Conservation (phyloP, 129 eudicot species). For the Centella asiatica region DNA sequence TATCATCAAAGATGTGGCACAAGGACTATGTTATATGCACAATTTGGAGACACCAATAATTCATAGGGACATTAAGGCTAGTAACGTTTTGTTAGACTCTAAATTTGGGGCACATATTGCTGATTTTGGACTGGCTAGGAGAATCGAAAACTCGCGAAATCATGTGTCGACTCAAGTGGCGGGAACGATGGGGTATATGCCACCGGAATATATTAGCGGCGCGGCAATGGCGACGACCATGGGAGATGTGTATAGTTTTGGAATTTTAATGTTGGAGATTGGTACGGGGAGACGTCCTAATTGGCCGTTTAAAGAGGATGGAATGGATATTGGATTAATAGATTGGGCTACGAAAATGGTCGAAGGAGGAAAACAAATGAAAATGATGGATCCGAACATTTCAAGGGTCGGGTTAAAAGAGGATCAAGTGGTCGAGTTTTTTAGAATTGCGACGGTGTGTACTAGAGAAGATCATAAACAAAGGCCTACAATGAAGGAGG, state of each 20-base stretch:
- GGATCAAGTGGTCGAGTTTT: constrained; percentile 37
- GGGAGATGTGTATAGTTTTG: constrained; percentile 91
- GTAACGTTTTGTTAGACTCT: constrained; percentile 60
- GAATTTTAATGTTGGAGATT: constrained; percentile 62
- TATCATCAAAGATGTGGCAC: constrained; percentile 58
- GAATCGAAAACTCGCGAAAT: constrained; percentile 40
- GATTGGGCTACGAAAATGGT: constrained; percentile 55
- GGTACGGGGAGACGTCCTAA: constrained; percentile 57
- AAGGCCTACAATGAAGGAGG: constrained; percentile 63
- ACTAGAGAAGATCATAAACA: constrained; percentile 28
- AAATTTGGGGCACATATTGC: constrained; percentile 78
- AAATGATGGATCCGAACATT: constrained; percentile 49
- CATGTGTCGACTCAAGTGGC: constrained; percentile 95
- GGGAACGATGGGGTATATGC: constrained; percentile 97
- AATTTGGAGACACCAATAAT: constrained; percentile 52
- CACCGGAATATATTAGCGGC: constrained; percentile 73
- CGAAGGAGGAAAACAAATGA: constrained; percentile 32
- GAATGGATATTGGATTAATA: constrained; percentile 47
- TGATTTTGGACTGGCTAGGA: constrained; percentile 80
- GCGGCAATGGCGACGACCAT: constrained; percentile 39
- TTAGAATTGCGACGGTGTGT: constrained; percentile 49
- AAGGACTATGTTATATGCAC: constrained; percentile 63
- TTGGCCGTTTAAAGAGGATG: constrained; percentile 42
- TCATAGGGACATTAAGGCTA: constrained; percentile 83
- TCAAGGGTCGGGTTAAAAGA: constrained; percentile 36